Base-by-base conservation (phyloP, 441 rosid genomes). In the Cnidoscolus chayamansa region DNA sequence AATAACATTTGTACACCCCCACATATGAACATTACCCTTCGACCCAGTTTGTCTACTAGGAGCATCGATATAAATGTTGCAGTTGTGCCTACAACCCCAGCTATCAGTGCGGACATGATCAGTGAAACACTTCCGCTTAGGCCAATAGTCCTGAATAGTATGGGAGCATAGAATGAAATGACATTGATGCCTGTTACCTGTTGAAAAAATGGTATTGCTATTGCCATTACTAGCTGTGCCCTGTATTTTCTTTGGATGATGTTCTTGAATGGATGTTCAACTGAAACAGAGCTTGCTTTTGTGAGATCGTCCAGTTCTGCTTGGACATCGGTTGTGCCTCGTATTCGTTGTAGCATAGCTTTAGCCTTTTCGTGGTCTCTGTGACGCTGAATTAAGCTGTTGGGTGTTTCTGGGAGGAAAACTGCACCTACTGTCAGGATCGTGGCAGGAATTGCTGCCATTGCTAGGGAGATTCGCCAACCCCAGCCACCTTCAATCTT, bases 111-210 rank as follows among this genome's bases (percentile, higher is more conserved):
- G 0, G 97, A 83, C 12, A 87, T 82, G 31, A 59, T 59, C 35
- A 93, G 84, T 20, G 96, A 88, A 12, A 87, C 76, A 65, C 86
- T 85, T 49, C 75, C 84, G 43, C 91, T 92, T 19, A 91, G 83
- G 10, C 97, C 94, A 10, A 91, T 86, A 3, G 97, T 84, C 54
- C 87, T 84, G 76, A 89, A 88, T 0, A 88, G 76, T 37, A 85
- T 76, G 7, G 98, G 98, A 6, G 96, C 94, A 10, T 87, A 91
- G 68, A 93, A 93, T 25, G 92, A 87, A 69, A 91, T 86, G 40
- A 88, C 79, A 74, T 85, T 86, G 49, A 91, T 86, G 30, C 94
- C 97, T 1, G 94, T 93, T 13, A 93, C 76, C 75, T 88, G 91
- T 54, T 91, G 96, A 61, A 91, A 93, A 76, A 85, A 83, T 1